Conservation (phyloP, 805 yeast genomes). For the Saccharomycopsis sp. region DNA sequence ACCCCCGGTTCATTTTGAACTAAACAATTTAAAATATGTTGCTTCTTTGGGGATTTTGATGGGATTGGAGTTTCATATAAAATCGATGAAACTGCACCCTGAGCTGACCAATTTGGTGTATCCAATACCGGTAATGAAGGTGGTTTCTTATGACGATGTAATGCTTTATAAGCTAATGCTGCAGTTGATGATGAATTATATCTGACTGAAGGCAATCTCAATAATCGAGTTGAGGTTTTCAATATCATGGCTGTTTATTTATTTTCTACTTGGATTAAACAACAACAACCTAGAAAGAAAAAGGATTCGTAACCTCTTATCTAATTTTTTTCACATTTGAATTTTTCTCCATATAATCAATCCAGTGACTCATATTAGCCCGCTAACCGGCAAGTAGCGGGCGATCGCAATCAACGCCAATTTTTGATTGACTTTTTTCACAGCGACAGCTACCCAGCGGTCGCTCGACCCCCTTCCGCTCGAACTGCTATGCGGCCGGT, state of each 20-base stretch:
- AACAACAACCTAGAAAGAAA: too few relatives aligned
- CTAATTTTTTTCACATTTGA: too few relatives aligned
- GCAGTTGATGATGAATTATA: slow-evolving; percentile 65
- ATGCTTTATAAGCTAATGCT: slow-evolving; percentile 88
- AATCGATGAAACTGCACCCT: slow-evolving; percentile 92
- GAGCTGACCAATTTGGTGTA: slow-evolving; percentile 93
- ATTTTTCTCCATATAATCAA: too few relatives aligned
- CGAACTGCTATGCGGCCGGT: too few relatives aligned
- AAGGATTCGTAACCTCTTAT: too few relatives aligned
- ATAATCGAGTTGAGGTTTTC: not conserved
- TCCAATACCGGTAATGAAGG: slow-evolving; percentile 92
- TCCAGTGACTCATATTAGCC: too few relatives aligned
- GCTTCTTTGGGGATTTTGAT: slow-evolving; percentile 53
- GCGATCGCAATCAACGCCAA: too few relatives aligned
- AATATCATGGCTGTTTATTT: not conserved
- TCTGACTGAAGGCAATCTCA: slow-evolving; percentile 17
- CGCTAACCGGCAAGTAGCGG: too few relatives aligned
- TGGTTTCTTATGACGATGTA: slow-evolving; percentile 77
- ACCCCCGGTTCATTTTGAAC: slow-evolving; percentile 99
- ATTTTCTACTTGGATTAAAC: too few relatives aligned
- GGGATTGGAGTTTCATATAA: slow-evolving; percentile 78
- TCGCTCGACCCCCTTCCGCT: too few relatives aligned
- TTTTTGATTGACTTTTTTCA: too few relatives aligned
- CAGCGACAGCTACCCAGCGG: too few relatives aligned
- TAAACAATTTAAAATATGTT: slow-evolving; percentile 91